Base-by-base conservation (phyloP, 192 early-diverging fungal genomes). In the Entomortierella parvispora region DNA sequence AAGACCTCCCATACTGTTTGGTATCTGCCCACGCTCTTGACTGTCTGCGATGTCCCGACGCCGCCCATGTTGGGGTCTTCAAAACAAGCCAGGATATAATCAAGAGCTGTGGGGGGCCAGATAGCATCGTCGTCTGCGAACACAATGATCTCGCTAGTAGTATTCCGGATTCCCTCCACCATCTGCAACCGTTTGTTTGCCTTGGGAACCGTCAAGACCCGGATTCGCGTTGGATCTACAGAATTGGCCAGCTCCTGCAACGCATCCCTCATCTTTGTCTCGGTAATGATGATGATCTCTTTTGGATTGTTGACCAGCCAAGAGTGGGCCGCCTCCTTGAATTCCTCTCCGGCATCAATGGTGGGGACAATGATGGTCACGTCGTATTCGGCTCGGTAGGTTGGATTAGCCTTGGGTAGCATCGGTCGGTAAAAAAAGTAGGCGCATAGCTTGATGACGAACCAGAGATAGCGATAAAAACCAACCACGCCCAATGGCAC, bases 301-400 rank as follows among this genome's bases (percentile, higher is more conserved):
- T 83, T 90, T 8, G 90, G 90, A 4, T 88, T 81, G 67, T 76
- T 81, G 37, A 60, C 79, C 11, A 92, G 71, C 90, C 90, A 92
- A 18, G 84, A 86, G 32, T 76, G 78, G 18, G 90, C 81, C 15
- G 90, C 90, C 33, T 87, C 72, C 63, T 90, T 89, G 71, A 91
- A 89, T 58, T 91, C 90, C 33, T 89, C 89, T 54, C 90, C 90
- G 10, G 89, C 89, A 77, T 92, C 90, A 65, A 92, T 92, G 29
- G 90, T 92, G n/a, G 90, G 88, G 1, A 92, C 90, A 46, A 91
- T 65, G 69, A 92, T 90, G 28, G 89, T 92, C 12, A 91, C 90
- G 53, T 92, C 90, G 53, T 85, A 79, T 46, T 80, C 78, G 6
- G 88, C 22, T 18, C 51, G 62, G 80, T 88, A 90, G 34, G 85